Evolutionary conservation across 164 flowering plant species (phyloP), one percentile per base, ranked within the genome.

Genomic region (Stephania japonica): DNA sequence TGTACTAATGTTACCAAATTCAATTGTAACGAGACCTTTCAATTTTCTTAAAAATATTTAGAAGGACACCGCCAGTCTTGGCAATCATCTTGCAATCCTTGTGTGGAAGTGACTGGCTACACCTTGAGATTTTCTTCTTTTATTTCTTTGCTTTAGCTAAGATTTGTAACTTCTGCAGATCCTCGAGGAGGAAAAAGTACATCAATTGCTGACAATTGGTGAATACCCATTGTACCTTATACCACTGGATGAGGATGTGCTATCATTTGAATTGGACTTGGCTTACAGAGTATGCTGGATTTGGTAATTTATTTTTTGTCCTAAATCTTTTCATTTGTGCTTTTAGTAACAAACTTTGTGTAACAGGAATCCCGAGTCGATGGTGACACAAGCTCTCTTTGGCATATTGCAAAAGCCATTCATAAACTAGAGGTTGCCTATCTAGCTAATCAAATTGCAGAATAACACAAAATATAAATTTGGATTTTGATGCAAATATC

Each of bases 401-500:
- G 99, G 99, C 98, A 93, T 83, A 88, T 93, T 66, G 99, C 98
- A 69, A 95, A 89, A 81, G 88, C 93, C 78, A 91, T 95, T 70
- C 99, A 93, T 82, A 91, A 89, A 83, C 99, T 95, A 72, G 97
- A 95, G 98, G 99, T 94, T 80, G 78, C 65, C 14, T 56, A 16
- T 5, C 62, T 16, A n/a, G 62, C 62, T 56, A 56, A 5, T 16
- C 62, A 4, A 56, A 56, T 16, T 56, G 38, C 38, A 32, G 38
- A 32, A 32, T 32, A 32, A 32, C 4, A 32, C 38, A 32, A 32
- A 14, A 56, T 56, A 56, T 19, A 56, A 53, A 56, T 6, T 16
- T 56, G 62, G 62, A 16, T 56, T 16, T 16, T 56, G 5, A 19
- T 56, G n/a, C 16, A 56, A 7, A 56, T 56, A n/a, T 19, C 21